Conservation (phyloP, 1,139 yeast genomes). For the Debaryomyces udenii region DNA sequence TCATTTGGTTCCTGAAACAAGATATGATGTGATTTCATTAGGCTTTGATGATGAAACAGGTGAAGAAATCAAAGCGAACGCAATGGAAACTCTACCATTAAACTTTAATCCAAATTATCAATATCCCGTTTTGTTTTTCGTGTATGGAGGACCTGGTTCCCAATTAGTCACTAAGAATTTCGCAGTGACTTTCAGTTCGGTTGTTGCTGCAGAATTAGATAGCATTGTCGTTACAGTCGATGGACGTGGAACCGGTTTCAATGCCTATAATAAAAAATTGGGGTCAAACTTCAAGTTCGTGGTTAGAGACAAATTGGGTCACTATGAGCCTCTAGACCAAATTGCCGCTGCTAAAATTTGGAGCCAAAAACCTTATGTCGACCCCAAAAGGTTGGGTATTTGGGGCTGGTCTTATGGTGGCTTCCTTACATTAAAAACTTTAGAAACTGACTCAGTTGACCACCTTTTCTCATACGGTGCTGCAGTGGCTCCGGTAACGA, state of each 20-base stretch:
- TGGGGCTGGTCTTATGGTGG: slow-evolving; percentile 93
- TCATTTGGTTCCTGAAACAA: slow-evolving; percentile 52
- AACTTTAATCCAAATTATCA: slow-evolving; percentile 54
- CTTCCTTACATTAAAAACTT: slow-evolving; percentile 69
- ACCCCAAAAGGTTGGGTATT: slow-evolving; percentile 60
- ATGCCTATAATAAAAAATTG: slow-evolving; percentile 36
- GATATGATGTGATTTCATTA: slow-evolving; percentile 52
- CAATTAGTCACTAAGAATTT: slow-evolving; percentile 63
- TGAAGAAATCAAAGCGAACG: slow-evolving; percentile 50
- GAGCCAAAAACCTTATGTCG: slow-evolving; percentile 58
- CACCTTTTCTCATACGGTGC: slow-evolving; percentile 67
- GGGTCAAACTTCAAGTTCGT: slow-evolving; percentile 58
- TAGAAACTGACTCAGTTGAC: slow-evolving; percentile 64
- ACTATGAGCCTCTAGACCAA: slow-evolving; percentile 71
- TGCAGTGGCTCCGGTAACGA: slow-evolving; percentile 81
- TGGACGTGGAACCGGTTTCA: slow-evolving; percentile 82
- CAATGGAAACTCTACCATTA: slow-evolving; percentile 66
- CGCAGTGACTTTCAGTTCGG: slow-evolving; percentile 60
- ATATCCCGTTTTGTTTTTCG: slow-evolving; percentile 73
- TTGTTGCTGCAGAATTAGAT: slow-evolving; percentile 67
- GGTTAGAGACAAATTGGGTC: slow-evolving; percentile 68
- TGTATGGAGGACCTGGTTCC: slow-evolving; percentile 85
- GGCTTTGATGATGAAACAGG: slow-evolving; percentile 45
- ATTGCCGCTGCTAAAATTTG: slow-evolving; percentile 67
- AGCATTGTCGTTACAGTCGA: slow-evolving; percentile 80